Evolutionary conservation across 2,329 filamentous ascomycete genomes (phyloP), one percentile per base, ranked within the genome.

Genomic region (Cadophora gregata): DNA sequence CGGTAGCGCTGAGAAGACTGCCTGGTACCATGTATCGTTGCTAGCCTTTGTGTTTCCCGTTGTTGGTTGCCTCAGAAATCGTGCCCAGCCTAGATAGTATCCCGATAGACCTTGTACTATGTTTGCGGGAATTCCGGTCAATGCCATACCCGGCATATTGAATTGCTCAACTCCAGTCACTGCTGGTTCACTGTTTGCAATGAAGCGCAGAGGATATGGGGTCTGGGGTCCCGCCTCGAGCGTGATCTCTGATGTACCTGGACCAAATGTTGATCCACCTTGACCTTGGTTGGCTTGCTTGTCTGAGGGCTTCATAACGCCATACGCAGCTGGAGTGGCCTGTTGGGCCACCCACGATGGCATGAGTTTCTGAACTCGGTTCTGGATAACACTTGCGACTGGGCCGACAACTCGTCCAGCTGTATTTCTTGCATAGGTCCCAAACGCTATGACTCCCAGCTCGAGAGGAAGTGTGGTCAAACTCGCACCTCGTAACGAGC

Each of bases 71-170:
- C 79, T 77, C 1, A 81, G 68, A 1, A 87, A 72, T 0, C 82
- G 78, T 0, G 83, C 85, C 89, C 89, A 92, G 3, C 87, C 88
- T 47, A 89, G 87, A 72, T 89, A 92, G 7, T 89, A 82, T 0
- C 89, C 90, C 14, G 80, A 78, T 59, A 91, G 80, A 3, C 84
- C 82, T 68, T 85, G 78, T 25, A 81, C 79, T 48, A 90, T 75
- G 38, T 85, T 81, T 29, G 84, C 83, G 0, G 85, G 80, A 0
- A 90, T 79, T 10, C 80, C 82, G 0, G 73, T 72, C 1, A 91
- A 76, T 66, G 84, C 87, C 0, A 87, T 83, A 0, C 84, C 87
- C 0, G 86, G 85, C 1, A 84, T 78, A 0, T 82, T 82, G 6
- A 83, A 77, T 45, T 82, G 77, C 14, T 70, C 68, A 1, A 24